Percentiles rank a stretch among this genome's conserved stretches.
phyloP scores from a whole-genome alignment of 176 grass and related monocot genomes.

The Carex parvula region DNA sequence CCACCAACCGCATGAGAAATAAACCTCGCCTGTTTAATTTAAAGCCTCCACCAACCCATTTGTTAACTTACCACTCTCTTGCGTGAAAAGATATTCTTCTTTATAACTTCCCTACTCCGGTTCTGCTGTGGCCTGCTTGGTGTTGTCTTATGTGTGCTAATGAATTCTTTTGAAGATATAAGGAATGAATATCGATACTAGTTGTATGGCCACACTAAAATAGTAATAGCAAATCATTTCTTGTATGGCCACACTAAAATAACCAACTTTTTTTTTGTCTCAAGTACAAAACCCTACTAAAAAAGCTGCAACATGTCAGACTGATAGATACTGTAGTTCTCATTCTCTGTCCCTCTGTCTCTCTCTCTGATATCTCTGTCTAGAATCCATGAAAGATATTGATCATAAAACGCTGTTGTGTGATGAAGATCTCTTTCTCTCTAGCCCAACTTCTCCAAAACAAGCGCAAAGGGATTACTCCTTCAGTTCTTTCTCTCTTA shows the following conservation, averaged over 20 bases:
- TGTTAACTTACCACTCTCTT: constrained; percentile 4
- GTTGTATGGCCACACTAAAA: not conserved
- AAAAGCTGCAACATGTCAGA: constrained; percentile 16
- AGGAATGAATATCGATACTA: too few relatives aligned
- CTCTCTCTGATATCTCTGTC: not conserved
- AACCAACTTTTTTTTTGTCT: constrained; percentile 1
- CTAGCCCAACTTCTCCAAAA: not conserved
- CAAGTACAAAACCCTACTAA: constrained; percentile 16
- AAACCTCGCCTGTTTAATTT: not conserved
- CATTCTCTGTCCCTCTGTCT: constrained; percentile 16
- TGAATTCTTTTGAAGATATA: not conserved
- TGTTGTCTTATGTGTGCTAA: not conserved
- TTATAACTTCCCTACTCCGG: not conserved
- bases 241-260: not conserved
- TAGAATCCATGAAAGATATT: constrained; percentile 20
- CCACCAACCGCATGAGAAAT: not conserved
- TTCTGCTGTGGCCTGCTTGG: not conserved
- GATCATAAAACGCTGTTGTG: constrained; percentile 41
- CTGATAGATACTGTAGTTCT: not conserved
- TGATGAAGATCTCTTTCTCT: constrained; percentile 45
- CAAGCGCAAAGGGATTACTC: not conserved
- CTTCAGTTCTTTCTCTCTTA: not conserved
- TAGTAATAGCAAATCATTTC: too few relatives aligned
- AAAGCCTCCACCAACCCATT: constrained; percentile 11
- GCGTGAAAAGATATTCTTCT: not conserved